Evolutionary conservation across 2,329 filamentous ascomycete genomes (phyloP).

Genomic region (Apiospora saccharicola): DNA sequence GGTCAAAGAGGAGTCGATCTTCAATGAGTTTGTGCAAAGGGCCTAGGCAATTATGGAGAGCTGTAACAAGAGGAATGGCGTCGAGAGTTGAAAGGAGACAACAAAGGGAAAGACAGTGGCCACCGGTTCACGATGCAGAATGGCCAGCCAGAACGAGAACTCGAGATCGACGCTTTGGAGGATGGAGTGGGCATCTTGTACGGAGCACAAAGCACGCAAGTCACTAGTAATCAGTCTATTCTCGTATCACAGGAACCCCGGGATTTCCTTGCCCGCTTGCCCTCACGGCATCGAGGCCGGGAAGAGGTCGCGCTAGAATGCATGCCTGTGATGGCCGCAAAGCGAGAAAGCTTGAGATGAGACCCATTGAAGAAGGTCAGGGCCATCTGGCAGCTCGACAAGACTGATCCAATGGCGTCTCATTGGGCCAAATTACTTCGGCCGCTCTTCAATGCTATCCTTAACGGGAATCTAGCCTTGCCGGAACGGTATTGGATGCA

Average conservation of each 20-base stretch:
- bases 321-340: slow-evolving; percentile 1
- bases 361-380: slow-evolving; percentile 18
- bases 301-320: not conserved
- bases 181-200: slow-evolving; percentile 27
- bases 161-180: slow-evolving; percentile 7
- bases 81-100: slow-evolving; percentile 12
- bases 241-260: slow-evolving; percentile 7
- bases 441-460: not conserved
- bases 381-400: slow-evolving; percentile 2
- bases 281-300: not conserved
- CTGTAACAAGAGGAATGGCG: not conserved
- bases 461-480: not conserved
- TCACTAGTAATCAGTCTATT: slow-evolving; percentile 17
- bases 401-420: not conserved
- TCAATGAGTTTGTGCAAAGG: slow-evolving; percentile 21
- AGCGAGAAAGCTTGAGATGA: slow-evolving; percentile 1
- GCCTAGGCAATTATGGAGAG: slow-evolving; percentile 21
- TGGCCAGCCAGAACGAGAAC: slow-evolving; percentile 20
- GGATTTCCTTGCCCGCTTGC: not conserved
- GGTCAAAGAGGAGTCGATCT: slow-evolving; percentile 28
- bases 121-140: slow-evolving; percentile 23
- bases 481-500: slow-evolving; percentile 2
- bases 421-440: slow-evolving; percentile 14
- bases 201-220: slow-evolving; percentile 11
- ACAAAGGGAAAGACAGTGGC: slow-evolving; percentile 27